Conservation (phyloP, 2,329 filamentous ascomycete species). For the Byssoonygena ceratinophila region DNA sequence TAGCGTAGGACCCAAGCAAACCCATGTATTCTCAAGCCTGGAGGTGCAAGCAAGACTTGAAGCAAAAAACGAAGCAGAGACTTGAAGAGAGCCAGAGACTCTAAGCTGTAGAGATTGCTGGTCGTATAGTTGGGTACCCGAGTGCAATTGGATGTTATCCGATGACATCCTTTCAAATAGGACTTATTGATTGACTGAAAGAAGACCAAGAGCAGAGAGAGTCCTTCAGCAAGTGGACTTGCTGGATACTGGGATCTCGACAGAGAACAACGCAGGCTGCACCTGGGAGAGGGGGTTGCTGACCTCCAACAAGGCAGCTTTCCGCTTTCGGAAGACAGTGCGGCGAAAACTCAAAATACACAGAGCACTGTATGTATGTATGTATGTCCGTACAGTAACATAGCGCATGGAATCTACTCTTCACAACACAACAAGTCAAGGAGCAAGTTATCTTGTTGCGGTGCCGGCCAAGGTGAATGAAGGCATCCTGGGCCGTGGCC, state of each 20-base stretch:
- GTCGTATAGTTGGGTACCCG: slow-evolving; percentile 15
- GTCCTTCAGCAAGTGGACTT: too few relatives aligned
- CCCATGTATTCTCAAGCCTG: slow-evolving; percentile 21
- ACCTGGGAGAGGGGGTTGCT: neutral
- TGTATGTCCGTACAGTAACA: too few relatives aligned
- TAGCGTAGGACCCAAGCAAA: slow-evolving; percentile 20
- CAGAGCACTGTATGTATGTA: too few relatives aligned
- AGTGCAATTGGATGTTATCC: slow-evolving; percentile 7
- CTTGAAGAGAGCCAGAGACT: slow-evolving; percentile 18
- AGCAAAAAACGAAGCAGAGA: slow-evolving; percentile 8
- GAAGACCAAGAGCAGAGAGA: too few relatives aligned
- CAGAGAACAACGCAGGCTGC: neutral
- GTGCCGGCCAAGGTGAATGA: too few relatives aligned
- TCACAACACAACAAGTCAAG: too few relatives aligned
- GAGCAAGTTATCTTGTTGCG: too few relatives aligned
- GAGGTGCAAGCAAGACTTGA: neutral
- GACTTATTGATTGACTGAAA: neutral
- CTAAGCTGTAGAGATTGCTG: slow-evolving; percentile 16
- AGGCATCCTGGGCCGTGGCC: too few relatives aligned
- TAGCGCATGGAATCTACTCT: too few relatives aligned
- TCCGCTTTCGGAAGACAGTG: slow-evolving; percentile 1
- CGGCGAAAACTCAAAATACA: too few relatives aligned
- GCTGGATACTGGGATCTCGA: neutral
- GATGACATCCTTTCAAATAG: neutral
- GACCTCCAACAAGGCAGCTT: neutral